Evolutionary conservation across 805 yeast genomes (phyloP).

Genomic region (Candida maltosa): DNA sequence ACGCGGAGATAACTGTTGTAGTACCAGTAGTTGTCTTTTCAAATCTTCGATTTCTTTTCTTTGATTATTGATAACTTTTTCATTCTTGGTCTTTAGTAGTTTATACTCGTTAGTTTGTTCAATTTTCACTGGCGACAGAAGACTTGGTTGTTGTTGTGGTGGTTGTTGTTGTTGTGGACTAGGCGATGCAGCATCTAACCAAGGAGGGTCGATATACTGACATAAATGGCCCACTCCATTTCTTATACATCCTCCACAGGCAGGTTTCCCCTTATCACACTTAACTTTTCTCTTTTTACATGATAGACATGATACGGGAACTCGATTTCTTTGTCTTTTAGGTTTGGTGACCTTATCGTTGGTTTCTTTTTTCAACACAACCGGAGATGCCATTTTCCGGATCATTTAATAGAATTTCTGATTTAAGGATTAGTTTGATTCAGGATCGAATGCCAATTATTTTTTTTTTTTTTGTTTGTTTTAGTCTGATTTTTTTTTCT

Average conservation of each 20-base stretch:
- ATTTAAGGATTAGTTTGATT: no score
- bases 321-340: slow-evolving; percentile 28
- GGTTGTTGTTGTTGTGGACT: background rate
- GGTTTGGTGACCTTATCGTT: slow-evolving; percentile 4
- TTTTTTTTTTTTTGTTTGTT: no score
- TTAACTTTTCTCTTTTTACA: slow-evolving; percentile 42
- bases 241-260: slow-evolving; percentile 39
- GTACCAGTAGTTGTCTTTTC: slow-evolving; percentile 21
- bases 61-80: slow-evolving; percentile 21
- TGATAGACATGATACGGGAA: slow-evolving; percentile 37
- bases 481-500: no score
- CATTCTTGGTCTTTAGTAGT: slow-evolving; percentile 14
- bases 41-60: slow-evolving; percentile 30
- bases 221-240: slow-evolving; percentile 40
- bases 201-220: slow-evolving; percentile 37
- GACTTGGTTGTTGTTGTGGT: background rate
- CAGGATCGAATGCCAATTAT: no score
- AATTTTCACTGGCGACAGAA: slow-evolving; percentile 1
- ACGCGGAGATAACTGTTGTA: slow-evolving; percentile 12
- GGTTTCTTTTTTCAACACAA: background rate
- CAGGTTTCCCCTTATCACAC: slow-evolving; percentile 39
- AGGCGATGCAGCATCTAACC: slow-evolving; percentile 19
- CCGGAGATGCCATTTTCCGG: slow-evolving; percentile 3
- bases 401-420: no score
- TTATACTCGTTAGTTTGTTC: slow-evolving; percentile 15